Evolutionary conservation across 73 alveolate species (phyloP).

Genomic region (Paramecium pentaurelia): DNA sequence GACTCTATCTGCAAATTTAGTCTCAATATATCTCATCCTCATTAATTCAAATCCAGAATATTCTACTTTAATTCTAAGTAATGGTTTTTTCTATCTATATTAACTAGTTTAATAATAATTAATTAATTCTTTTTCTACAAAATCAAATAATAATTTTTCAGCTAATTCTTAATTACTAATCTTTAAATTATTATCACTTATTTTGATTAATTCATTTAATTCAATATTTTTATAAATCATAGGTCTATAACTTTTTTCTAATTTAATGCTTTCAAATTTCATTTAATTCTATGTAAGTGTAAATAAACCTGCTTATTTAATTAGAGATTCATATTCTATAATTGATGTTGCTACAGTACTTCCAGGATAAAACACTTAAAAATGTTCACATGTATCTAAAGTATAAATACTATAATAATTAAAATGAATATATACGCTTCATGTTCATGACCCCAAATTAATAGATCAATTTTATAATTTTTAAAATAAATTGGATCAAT

Average conservation of each 20-base stretch:
- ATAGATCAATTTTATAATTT: constrained; percentile 84
- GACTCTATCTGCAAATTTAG: neutral
- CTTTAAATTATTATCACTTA: constrained; percentile 66
- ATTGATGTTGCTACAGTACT: constrained; percentile 91
- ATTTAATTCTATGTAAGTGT: constrained; percentile 73
- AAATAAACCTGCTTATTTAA: constrained; percentile 82
- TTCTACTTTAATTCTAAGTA: constrained; percentile 65
- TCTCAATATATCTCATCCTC: constrained; percentile 3
- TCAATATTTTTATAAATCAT: constrained; percentile 80
- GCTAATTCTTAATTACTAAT: constrained; percentile 64
- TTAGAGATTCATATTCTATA: constrained; percentile 88
- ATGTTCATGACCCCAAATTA: constrained; percentile 98
- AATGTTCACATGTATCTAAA: constrained; percentile 65
- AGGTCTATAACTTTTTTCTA: constrained; percentile 80
- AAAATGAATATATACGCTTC: constrained; percentile 77
- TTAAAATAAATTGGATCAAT: constrained; percentile 75
- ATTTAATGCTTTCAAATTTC: constrained; percentile 70
- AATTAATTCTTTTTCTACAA: neutral
- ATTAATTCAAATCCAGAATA: constrained; percentile 62
- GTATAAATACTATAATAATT: constrained; percentile 40
- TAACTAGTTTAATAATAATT: neutral
- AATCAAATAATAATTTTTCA: constrained; percentile 67
- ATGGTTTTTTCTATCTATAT: constrained; percentile 50
- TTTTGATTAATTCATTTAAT: constrained; percentile 64
- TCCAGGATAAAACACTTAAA: constrained; percentile 91